Conservation (phyloP, 306 rosid species). For the Comarum palustre region DNA sequence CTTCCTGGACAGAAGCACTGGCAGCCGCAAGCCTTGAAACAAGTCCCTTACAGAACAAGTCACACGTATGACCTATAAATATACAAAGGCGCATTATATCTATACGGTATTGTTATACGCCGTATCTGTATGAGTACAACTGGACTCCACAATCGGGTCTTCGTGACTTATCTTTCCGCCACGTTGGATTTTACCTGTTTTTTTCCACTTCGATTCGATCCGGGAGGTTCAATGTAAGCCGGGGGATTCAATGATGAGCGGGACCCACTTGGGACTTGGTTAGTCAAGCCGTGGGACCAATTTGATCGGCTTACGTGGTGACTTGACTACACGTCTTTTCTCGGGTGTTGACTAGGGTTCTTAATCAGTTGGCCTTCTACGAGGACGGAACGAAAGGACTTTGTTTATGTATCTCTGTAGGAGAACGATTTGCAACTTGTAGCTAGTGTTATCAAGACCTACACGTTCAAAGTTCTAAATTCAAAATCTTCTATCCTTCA, state of each 20-base stretch:
- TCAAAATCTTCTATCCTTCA: background rate
- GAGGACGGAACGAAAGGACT: background rate
- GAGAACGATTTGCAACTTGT: background rate
- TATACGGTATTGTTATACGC: background rate
- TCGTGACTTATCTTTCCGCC: slow-evolving; percentile 21
- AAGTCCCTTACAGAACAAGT: background rate
- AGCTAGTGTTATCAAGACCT: background rate
- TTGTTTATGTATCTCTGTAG: background rate
- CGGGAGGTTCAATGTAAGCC: slow-evolving; percentile 8
- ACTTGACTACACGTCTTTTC: background rate
- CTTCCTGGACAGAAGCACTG: slow-evolving; percentile 43
- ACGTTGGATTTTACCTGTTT: slow-evolving; percentile 13
- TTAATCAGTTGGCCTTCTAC: background rate
- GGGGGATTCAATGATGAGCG: background rate
- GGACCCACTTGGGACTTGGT: slow-evolving; percentile 10
- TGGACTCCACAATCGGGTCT: slow-evolving; percentile 40
- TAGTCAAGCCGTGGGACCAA: slow-evolving; percentile 10
- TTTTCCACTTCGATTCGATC: background rate
- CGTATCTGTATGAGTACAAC: slow-evolving; percentile 20
- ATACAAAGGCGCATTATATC: background rate
- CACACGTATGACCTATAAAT: slow-evolving; percentile 10
- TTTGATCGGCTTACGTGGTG: slow-evolving; percentile 9
- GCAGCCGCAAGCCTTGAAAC: slow-evolving; percentile 68
- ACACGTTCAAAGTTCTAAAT: background rate
- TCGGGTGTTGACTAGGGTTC: background rate